phyloP scores from a whole-genome alignment of 2,329 filamentous ascomycete species.

The Corynespora cassiicola region DNA sequence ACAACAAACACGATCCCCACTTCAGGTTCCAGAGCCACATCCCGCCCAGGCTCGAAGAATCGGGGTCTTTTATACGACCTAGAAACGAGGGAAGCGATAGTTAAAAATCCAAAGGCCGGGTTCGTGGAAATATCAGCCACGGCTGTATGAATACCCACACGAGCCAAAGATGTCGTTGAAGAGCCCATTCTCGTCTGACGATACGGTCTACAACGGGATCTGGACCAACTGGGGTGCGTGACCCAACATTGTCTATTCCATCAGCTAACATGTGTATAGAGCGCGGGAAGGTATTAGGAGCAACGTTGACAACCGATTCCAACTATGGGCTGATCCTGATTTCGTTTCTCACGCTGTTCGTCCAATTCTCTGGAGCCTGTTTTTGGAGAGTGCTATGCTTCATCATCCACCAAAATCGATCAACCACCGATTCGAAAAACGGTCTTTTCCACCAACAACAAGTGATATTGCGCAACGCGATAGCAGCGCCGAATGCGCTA shows the following conservation, averaged over 20 bases:
- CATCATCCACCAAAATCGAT: conserved; percentile 23
- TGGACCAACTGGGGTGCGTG: conserved; percentile 23
- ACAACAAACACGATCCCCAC: too few relatives aligned
- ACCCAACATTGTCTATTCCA: background rate
- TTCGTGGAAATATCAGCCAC: too few relatives aligned
- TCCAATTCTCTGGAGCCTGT: conserved; percentile 24
- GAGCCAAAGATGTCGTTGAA: too few relatives aligned
- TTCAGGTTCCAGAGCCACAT: too few relatives aligned
- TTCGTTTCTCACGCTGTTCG: conserved; percentile 27
- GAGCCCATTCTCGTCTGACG: too few relatives aligned
- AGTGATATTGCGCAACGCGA: conserved; percentile 26
- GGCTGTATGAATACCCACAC: too few relatives aligned
- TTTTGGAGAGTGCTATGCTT: conserved; percentile 30
- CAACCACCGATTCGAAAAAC: conserved; percentile 17
- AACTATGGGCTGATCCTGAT: conserved; percentile 19
- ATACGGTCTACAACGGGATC: conserved; percentile 15
- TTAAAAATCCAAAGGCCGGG: too few relatives aligned
- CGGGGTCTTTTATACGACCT: too few relatives aligned
- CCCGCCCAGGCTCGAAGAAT: too few relatives aligned
- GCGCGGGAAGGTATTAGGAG: conserved; percentile 15
- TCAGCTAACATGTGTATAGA: conserved; percentile 13
- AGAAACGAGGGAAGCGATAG: too few relatives aligned
- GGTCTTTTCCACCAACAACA: conserved; percentile 31
- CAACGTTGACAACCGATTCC: conserved; percentile 23
- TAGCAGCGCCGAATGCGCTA: conserved; percentile 21